Evolutionary conservation across 2,329 filamentous ascomycete species (phyloP), one percentile per base, ranked within the genome.

Genomic region (Cordyceps farinosa): DNA sequence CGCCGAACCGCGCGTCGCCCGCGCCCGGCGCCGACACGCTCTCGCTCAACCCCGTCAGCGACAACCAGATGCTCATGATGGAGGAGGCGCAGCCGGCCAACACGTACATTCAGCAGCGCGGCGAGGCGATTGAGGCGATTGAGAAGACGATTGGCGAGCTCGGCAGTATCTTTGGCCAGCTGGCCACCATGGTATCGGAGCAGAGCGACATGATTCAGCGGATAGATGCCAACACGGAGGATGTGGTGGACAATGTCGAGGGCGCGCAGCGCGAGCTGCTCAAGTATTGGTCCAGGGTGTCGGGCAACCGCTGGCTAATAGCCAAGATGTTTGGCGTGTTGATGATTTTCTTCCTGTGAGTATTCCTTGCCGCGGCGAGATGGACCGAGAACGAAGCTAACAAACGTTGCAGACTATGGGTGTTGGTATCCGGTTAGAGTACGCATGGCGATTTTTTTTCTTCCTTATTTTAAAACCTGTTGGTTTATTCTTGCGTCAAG

Each of bases 121-220:
- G 94, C 22, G 92, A 97, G 75, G 95, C 95, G 0, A 98, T 99
- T 67, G 94, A 98, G 73, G 91, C 92, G 5, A 99, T 99, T 65
- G 95, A 99, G 76, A 88, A 91, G 69, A 99, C 95, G 1, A 99
- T 99, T 69, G 87, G 86, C 66, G 95, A 99, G 74, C 82, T 99
- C 1, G 95, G 95, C 34, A 80, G 80, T 57, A 97, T 97, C 66
- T 98, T 98, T 74, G 91, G 92, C 9, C 94, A 99, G 76, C 80
- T 99, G 56, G 94, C 95, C 42, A 88, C 91, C 68, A 98, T 99
- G 95, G 95, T 99, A 36, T 92, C 90, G 62, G 94, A 99, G 75
- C 95, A 99, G 78, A 92, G 91, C 66, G 95, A 97, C 77, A 96
- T 97, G 90, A 96, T 99, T 68, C 92, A 98, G 77, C 84, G 94